Conservation (phyloP, 805 yeast genomes). For the Hanseniaspora occidentalis region DNA sequence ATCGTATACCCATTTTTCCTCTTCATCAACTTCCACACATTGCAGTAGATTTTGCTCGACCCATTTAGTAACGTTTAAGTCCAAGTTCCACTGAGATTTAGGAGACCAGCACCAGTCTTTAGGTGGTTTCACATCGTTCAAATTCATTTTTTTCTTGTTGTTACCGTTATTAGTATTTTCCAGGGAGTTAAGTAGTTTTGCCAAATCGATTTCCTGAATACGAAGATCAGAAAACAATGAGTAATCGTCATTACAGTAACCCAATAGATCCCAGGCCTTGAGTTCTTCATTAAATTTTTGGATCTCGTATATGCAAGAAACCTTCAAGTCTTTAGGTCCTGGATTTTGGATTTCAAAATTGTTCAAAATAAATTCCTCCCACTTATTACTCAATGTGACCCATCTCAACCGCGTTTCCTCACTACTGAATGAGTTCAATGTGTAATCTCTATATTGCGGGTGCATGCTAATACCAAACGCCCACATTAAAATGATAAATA, state of each 20-base stretch:
- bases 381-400: slow-evolving; percentile 33
- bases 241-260: slow-evolving; percentile 43
- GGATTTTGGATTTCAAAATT: slow-evolving; percentile 28
- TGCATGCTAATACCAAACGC: slow-evolving; percentile 30
- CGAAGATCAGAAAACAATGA: slow-evolving; percentile 35
- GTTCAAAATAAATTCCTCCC: slow-evolving; percentile 31
- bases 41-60: slow-evolving; percentile 36
- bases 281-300: slow-evolving; percentile 38
- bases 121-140: slow-evolving; percentile 41
- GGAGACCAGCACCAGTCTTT: slow-evolving; percentile 40
- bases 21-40: slow-evolving; percentile 50
- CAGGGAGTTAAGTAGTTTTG: not conserved
- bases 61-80: slow-evolving; percentile 55
- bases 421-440: slow-evolving; percentile 38
- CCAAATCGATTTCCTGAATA: slow-evolving; percentile 16
- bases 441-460: slow-evolving; percentile 36
- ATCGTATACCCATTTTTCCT: slow-evolving; percentile 83
- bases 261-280: slow-evolving; percentile 52
- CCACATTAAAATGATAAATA: slow-evolving; percentile 39
- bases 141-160: slow-evolving; percentile 7
- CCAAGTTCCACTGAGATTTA: slow-evolving; percentile 48
- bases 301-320: slow-evolving; percentile 57
- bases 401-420: slow-evolving; percentile 51
- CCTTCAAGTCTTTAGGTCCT: slow-evolving; percentile 30
- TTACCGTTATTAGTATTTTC: not conserved